Evolutionary conservation across 192 early-diverging fungal species (phyloP).

Genomic region (Backusella westeae): DNA sequence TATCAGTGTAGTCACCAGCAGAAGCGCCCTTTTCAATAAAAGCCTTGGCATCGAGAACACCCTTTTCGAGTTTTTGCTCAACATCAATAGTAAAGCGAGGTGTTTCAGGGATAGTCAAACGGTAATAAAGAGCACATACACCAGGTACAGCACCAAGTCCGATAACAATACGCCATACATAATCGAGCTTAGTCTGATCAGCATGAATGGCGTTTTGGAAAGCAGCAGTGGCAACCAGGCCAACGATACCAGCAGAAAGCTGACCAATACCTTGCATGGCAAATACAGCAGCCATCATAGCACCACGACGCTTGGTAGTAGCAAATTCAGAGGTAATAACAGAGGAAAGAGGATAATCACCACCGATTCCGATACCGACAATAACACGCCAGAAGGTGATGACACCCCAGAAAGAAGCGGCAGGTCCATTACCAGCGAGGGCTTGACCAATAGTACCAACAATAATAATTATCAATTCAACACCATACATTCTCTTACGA

Average conservation of each 20-base stretch:
- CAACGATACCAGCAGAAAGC: constrained; percentile 75
- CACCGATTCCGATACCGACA: constrained; percentile 92
- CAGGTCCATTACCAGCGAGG: constrained; percentile 69
- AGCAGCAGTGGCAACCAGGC: constrained; percentile 67
- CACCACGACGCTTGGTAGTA: constrained; percentile 78
- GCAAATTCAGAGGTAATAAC: constrained; percentile 95
- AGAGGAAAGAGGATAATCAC: constrained; percentile 94
- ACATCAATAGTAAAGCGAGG: constrained; percentile 82
- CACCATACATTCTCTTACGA: constrained; percentile 87
- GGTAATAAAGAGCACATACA: constrained; percentile 86
- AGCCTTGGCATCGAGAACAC: constrained; percentile 45
- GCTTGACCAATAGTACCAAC: constrained; percentile 81
- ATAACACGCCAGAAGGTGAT: constrained; percentile 89
- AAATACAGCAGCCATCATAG: constrained; percentile 89
- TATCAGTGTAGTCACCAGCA: constrained; percentile 44
- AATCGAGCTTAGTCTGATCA: constrained; percentile 67
- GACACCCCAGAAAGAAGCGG: constrained; percentile 58
- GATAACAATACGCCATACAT: constrained; percentile 90
- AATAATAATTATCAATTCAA: constrained; percentile 91
- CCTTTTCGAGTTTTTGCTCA: constrained; percentile 67
- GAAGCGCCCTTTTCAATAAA: constrained; percentile 42
- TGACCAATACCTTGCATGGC: constrained; percentile 94
- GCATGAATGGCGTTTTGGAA: constrained; percentile 67
- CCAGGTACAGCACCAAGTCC: constrained; percentile 85
- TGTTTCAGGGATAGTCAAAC: constrained; percentile 91